A percentile compares a stretch with the other conserved stretches of the same genome.
Evolutionary conservation across 2,329 filamentous ascomycete species (phyloP).

Genomic region (Ophiostoma triangulosporum): DNA sequence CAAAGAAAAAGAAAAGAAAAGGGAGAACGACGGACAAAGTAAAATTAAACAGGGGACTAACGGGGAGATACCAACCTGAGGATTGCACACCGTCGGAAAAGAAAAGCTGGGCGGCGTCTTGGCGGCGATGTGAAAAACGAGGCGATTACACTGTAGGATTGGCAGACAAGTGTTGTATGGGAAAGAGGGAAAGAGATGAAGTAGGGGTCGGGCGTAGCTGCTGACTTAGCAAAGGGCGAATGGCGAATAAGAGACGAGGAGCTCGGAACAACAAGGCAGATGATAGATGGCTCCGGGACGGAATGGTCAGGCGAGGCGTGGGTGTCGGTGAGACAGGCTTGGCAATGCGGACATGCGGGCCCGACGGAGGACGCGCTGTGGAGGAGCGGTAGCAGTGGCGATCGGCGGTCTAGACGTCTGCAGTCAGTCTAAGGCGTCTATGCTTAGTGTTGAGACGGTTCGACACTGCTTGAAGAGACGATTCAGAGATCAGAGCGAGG

Average conservation of each 20-base stretch:
- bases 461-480: too few species aligned
- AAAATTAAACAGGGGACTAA: background rate
- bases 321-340: background rate
- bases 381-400: background rate
- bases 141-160: background rate
- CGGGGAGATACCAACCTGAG: constrained; percentile 1
- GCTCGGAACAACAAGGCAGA: too few species aligned
- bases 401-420: constrained; percentile 1
- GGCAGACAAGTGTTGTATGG: background rate
- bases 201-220: background rate
- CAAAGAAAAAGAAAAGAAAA: background rate
- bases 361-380: background rate
- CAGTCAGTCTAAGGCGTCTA: too few species aligned
- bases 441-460: too few species aligned
- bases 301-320: background rate
- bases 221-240: too few species aligned
- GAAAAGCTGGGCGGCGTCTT: constrained; percentile 5
- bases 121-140: background rate
- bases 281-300: background rate
- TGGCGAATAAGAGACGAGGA: too few species aligned
- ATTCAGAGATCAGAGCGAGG: too few species aligned
- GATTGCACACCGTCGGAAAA: constrained; percentile 8
- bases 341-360: background rate
- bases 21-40: background rate
- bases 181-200: background rate